phyloP scores from a whole-genome alignment of 495 filamentous ascomycete genomes.

The Talaromyces adpressus region DNA sequence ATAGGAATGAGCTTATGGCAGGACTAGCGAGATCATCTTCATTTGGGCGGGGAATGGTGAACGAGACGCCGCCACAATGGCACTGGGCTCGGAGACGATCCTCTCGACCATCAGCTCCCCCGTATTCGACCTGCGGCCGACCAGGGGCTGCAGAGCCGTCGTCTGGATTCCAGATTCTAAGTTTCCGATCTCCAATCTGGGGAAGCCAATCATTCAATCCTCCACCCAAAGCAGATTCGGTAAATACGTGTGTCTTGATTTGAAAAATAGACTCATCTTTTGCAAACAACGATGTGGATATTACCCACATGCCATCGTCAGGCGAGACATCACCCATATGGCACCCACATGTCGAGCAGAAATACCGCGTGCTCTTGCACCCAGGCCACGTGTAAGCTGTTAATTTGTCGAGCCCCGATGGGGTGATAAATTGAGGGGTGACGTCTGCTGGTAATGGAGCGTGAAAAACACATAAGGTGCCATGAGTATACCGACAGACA shows the following conservation, averaged over 20 bases:
- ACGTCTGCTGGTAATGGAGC: slow-evolving; percentile 31
- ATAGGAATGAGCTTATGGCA: slow-evolving; percentile 29
- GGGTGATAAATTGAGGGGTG: slow-evolving; percentile 22
- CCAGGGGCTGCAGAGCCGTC: neutral
- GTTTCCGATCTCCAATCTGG: slow-evolving; percentile 16
- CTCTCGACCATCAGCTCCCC: neutral
- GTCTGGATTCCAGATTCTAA: slow-evolving; percentile 16
- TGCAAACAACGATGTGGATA: slow-evolving; percentile 27
- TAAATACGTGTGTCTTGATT: slow-evolving; percentile 31
- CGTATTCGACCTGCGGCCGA: neutral
- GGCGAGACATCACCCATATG: slow-evolving; percentile 23
- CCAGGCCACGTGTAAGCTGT: slow-evolving; percentile 26
- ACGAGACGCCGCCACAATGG: slow-evolving; percentile 43
- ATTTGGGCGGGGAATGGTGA: slow-evolving; percentile 28
- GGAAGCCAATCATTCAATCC: slow-evolving; percentile 32
- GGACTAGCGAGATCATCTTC: slow-evolving; percentile 21
- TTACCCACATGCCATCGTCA: slow-evolving; percentile 14
- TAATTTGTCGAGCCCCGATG: slow-evolving; percentile 20
- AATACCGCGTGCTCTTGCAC: slow-evolving; percentile 20
- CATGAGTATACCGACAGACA: slow-evolving; percentile 52
- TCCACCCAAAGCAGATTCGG: slow-evolving; percentile 37
- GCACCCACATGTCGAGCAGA: slow-evolving; percentile 40
- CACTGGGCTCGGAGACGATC: slow-evolving; percentile 31
- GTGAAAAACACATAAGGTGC: slow-evolving; percentile 48
- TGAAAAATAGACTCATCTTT: slow-evolving; percentile 22